Evolutionary conservation across 768 basidiomycete species (phyloP).

Genomic region (Auriscalpium orientale): DNA sequence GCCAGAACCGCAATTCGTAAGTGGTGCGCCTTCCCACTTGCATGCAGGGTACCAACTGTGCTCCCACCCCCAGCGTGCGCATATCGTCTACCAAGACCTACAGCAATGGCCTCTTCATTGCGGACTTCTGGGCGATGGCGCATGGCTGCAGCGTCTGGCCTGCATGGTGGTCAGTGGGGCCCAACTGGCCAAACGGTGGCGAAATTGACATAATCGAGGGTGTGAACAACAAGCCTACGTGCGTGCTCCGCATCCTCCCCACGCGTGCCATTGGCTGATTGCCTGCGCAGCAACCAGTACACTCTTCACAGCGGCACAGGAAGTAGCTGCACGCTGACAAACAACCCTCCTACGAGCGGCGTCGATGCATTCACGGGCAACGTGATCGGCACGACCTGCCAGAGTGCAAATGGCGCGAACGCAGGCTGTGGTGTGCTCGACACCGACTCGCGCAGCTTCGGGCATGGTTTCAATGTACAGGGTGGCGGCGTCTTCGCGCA

Average conservation of each 20-base stretch:
- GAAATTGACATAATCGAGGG: constrained; percentile 31
- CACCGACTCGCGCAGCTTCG: not conserved
- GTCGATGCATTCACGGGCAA: not conserved
- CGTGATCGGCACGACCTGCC: not conserved
- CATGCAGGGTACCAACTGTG: not conserved
- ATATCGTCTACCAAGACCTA: constrained; percentile 22
- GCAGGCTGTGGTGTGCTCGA: constrained; percentile 1
- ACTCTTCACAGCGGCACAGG: constrained; percentile 2
- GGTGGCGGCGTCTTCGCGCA: constrained; percentile 7
- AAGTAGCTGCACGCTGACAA: not conserved
- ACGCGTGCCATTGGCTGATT: not conserved
- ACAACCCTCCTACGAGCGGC: too few relatives aligned
- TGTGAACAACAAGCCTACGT: not conserved
- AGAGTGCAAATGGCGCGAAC: not conserved
- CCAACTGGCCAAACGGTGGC: constrained; percentile 20
- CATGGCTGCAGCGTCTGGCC: constrained; percentile 25
- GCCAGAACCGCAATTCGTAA: constrained; percentile 4
- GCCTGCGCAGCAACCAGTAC: constrained; percentile 1
- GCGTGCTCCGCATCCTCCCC: not conserved
- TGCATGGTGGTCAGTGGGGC: constrained; percentile 21
- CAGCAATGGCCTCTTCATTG: constrained; percentile 23
- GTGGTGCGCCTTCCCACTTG: not conserved
- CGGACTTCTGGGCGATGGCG: constrained; percentile 24
- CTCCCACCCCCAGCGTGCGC: constrained; percentile 16
- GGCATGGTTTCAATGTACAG: constrained; percentile 1